Evolutionary conservation across 768 basidiomycete species (phyloP).

Genomic region (Russula brevipes): DNA sequence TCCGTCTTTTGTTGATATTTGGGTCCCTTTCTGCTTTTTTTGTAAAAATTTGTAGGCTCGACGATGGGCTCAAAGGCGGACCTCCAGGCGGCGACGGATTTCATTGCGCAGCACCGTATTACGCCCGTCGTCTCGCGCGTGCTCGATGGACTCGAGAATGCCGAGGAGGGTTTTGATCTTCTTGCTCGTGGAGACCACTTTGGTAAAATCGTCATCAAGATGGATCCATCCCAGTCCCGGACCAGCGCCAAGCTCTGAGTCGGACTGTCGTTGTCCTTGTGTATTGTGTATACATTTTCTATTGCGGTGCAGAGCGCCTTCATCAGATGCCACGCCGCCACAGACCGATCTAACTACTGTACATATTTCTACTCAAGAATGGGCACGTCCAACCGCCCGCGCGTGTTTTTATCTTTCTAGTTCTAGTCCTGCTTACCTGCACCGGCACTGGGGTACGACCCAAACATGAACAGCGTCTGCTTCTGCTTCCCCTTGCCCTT

Average conservation of each 20-base stretch:
- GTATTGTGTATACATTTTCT: no score
- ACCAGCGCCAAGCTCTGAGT: conserved; percentile 11
- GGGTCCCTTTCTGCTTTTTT: no score
- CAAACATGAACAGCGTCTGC: conserved; percentile 72
- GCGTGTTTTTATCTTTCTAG: neutral
- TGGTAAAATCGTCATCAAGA: conserved; percentile 66
- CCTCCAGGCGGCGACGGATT: conserved; percentile 63
- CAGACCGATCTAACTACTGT: neutral
- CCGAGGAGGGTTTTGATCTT: conserved; percentile 66
- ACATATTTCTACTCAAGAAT: neutral
- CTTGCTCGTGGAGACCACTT: conserved; percentile 63
- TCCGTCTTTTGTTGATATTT: neutral
- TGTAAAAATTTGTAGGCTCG: conserved; percentile 45
- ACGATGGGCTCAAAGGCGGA: conserved; percentile 82
- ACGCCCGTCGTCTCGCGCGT: conserved; percentile 66
- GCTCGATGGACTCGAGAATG: conserved; percentile 57
- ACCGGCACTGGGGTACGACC: conserved; percentile 42
- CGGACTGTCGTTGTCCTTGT: neutral
- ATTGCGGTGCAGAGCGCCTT: neutral
- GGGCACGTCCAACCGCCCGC: neutral
- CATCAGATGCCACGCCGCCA: neutral
- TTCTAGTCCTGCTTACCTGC: neutral
- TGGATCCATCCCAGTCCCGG: conserved; percentile 27
- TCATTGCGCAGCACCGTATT: conserved; percentile 61
- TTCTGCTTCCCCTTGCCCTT: conserved; percentile 81